These are phyloP conservation scores for Vitis cinerea DNA, from an alignment of 164 flowering plant species.

Conservation along the genomic window DNA sequence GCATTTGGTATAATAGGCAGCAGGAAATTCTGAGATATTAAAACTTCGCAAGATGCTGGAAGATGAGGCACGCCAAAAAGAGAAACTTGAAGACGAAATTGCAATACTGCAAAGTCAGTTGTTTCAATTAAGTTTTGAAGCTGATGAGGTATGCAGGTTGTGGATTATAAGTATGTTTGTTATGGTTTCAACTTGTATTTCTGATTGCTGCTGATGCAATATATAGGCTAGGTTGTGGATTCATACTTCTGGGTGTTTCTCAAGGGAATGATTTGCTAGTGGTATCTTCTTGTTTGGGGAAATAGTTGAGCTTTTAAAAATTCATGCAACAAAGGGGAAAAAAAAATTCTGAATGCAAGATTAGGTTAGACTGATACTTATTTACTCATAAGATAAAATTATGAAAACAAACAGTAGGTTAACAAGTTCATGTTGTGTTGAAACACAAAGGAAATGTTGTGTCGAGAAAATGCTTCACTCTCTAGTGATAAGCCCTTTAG, in stretches of 20 bases:
- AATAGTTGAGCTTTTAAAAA: neutral
- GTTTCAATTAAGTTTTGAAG: constrained; percentile 80
- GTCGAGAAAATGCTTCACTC: too few species aligned
- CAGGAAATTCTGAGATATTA: constrained; percentile 59
- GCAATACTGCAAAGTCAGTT: constrained; percentile 64
- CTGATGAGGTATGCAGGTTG: constrained; percentile 72
- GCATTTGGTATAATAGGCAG: constrained; percentile 44
- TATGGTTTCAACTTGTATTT: too few species aligned
- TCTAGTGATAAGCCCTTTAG: too few species aligned
- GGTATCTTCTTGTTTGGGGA: neutral
- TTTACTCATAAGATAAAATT: too few species aligned
- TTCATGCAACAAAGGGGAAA: neutral
- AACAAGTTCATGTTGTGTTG: neutral
- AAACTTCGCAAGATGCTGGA: constrained; percentile 74
- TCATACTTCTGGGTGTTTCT: too few species aligned
- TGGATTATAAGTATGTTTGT: neutral
- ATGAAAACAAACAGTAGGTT: too few species aligned
- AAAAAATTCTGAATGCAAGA: neutral
- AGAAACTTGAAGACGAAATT: constrained; percentile 87
- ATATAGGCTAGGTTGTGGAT: too few species aligned
- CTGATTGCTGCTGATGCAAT: too few species aligned
- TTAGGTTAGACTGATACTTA: too few species aligned
- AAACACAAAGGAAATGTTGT: neutral
- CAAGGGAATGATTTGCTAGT: neutral
- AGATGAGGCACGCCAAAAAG: constrained; percentile 66